Conservation (phyloP, 345 rosid species). For the Lepidium africanum region DNA sequence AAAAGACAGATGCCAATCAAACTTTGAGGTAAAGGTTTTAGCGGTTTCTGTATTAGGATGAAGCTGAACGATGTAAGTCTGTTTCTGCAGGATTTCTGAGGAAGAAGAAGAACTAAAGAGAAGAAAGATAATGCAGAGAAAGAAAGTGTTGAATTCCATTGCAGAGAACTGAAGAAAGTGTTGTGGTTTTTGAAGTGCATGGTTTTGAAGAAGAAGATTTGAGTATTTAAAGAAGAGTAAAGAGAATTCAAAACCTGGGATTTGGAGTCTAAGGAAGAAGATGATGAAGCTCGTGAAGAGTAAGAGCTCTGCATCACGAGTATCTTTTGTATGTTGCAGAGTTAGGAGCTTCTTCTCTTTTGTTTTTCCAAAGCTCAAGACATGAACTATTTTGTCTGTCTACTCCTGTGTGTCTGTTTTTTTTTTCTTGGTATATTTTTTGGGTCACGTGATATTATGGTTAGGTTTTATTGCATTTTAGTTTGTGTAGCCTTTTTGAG, state of each 20-base stretch:
- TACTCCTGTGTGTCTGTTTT: slow-evolving; percentile 1
- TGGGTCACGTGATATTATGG: slow-evolving; percentile 56
- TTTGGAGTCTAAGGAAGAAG: slow-evolving; percentile 29
- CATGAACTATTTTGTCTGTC: slow-evolving; percentile 6
- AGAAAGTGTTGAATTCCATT: slow-evolving; percentile 32
- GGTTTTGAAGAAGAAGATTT: slow-evolving; percentile 21
- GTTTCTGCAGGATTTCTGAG: slow-evolving; percentile 25
- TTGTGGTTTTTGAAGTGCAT: slow-evolving; percentile 30
- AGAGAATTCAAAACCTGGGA: slow-evolving; percentile 35
- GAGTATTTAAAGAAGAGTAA: slow-evolving; percentile 55
- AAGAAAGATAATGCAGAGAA: slow-evolving; percentile 23
- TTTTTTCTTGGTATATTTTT: background rate
- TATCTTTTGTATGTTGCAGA: slow-evolving; percentile 52
- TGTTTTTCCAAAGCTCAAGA: slow-evolving; percentile 17
- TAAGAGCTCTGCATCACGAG: slow-evolving; percentile 97
- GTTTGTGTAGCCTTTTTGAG: background rate
- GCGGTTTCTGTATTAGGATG: slow-evolving; percentile 46
- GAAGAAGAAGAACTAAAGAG: slow-evolving; percentile 25
- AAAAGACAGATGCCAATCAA: slow-evolving; percentile 66
- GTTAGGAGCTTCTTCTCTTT: slow-evolving; percentile 18
- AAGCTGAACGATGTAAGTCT: slow-evolving; percentile 82
- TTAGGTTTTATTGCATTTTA: slow-evolving; percentile 35
- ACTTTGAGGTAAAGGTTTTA: slow-evolving; percentile 38
- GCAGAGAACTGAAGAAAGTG: slow-evolving; percentile 11
- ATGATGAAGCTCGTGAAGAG: slow-evolving; percentile 85